Conservation (phyloP, 306 rosid genomes). For the Vigna trinervia region DNA sequence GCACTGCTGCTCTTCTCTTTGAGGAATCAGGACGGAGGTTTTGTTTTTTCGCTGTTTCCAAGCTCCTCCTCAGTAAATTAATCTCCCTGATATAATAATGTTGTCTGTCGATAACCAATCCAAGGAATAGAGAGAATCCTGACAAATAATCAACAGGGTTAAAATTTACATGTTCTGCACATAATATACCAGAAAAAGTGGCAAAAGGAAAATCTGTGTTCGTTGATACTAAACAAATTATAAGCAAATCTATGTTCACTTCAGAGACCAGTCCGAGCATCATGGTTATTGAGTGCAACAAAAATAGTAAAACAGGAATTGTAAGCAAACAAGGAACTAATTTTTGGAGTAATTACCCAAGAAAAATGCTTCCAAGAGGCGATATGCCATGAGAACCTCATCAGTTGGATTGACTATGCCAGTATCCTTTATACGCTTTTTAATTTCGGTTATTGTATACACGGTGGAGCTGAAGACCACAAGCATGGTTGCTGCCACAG, state of each 20-base stretch:
- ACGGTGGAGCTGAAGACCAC: conserved; percentile 59
- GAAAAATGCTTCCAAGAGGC: conserved; percentile 64
- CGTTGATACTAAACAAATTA: too few species aligned
- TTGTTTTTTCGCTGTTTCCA: conserved; percentile 43
- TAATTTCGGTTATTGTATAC: conserved; percentile 42
- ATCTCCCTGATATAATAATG: conserved; percentile 68
- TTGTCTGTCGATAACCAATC: conserved; percentile 66
- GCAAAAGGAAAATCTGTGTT: background rate
- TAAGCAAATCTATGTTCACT: too few species aligned
- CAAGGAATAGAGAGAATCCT: conserved; percentile 75
- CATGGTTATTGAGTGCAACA: background rate
- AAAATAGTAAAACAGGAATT: conserved; percentile 13
- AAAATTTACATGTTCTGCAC: conserved; percentile 6
- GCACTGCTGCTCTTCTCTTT: conserved; percentile 27
- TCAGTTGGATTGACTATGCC: conserved; percentile 68
- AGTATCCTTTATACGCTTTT: conserved; percentile 51
- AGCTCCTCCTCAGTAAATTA: conserved; percentile 48
- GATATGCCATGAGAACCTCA: conserved; percentile 58
- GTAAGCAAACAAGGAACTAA: background rate
- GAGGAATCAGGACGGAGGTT: background rate
- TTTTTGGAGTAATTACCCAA: conserved; percentile 50
- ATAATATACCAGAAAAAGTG: conserved; percentile 5
- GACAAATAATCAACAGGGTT: conserved; percentile 21
- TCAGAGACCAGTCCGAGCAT: too few species aligned
- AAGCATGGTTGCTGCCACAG: conserved; percentile 62